Evolutionary conservation across 2,329 filamentous ascomycete genomes (phyloP).

Genomic region (Aspergillus sp.): DNA sequence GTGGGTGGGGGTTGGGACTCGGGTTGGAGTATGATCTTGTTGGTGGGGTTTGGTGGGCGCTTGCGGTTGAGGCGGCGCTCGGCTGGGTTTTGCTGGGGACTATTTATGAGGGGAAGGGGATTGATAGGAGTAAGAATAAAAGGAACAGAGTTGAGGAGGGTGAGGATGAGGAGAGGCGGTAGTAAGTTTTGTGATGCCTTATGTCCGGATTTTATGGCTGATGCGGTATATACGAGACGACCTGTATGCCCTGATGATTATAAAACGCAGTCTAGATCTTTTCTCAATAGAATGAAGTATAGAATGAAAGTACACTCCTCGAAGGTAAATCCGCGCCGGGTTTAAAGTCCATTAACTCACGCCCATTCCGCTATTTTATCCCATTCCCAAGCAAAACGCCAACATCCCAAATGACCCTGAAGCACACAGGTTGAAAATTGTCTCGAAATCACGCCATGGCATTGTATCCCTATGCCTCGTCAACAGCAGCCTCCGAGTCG

Average conservation of each 20-base stretch:
- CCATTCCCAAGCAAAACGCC: not conserved
- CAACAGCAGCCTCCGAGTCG: conserved; percentile 20
- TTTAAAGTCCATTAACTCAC: not conserved
- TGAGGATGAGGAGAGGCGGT: conserved; percentile 5
- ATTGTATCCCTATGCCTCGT: conserved; percentile 16
- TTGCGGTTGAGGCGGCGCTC: conserved; percentile 58
- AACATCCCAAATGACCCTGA: no score
- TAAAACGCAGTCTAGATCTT: not conserved
- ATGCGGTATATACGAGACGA: not conserved
- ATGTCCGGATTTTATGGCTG: not conserved
- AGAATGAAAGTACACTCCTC: not conserved
- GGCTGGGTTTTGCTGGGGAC: conserved; percentile 64
- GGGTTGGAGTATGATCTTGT: conserved; percentile 60
- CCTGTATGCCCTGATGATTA: not conserved
- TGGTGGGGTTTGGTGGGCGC: conserved; percentile 62
- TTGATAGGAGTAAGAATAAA: conserved; percentile 52
- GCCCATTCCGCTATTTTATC: not conserved
- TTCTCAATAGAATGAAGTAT: not conserved
- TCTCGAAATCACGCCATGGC: not conserved
- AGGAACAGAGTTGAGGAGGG: conserved; percentile 17
- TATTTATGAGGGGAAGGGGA: conserved; percentile 68
- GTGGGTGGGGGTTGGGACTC: conserved; percentile 58
- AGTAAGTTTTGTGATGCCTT: not conserved
- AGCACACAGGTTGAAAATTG: not conserved
- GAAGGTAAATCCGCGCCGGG: not conserved